Evolutionary conservation across 768 basidiomycete genomes (phyloP), one percentile per base, ranked within the genome.

Genomic region (Leccinum pellstonianum): DNA sequence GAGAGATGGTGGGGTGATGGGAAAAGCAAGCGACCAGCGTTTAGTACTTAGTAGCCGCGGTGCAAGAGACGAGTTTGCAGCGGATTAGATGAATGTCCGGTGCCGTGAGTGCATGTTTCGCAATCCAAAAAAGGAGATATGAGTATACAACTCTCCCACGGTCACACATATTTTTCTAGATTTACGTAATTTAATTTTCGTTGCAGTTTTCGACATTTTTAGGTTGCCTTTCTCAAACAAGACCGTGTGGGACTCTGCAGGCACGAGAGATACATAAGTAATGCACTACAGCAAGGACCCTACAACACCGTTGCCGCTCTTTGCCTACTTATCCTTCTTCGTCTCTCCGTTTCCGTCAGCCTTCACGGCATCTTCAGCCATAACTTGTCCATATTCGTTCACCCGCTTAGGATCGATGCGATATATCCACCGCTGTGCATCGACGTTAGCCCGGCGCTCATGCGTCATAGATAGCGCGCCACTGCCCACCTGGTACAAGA

Each of bases 341-440:
- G 79, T 79, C 72, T 86, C 82, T 10, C 61, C 69, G 33, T 68
- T 72, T 74, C 64, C 70, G 72, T 79, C 77, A 60, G 70, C 77
- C 37, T 59, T 75, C 58, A 72, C 73, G 55, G 67, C 75, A 69
- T 84, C 86, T 49, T 76, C 74, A 35, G 70, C 76, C 76, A 89
- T 74, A 64, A 93, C 89, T 75, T 96, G 92, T 48, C 95, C 95
- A 73, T 93, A 98, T 79, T 98, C 96, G 76, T 99, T 99, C 66
- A 93, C 84, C 66, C 97, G 90, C 66, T 90, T 91, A 66, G 88
- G 90, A 77, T 99, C 97, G 70, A 98, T 82, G 46, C 93, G 87
- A 80, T 99, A 99, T 75, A 98, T 98, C 91, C 91, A 99, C 58
- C 94, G 89, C 90, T 95, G 74, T 12, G 19, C 31, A 43, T 27